Evolutionary conservation across 2,329 filamentous ascomycete genomes (phyloP), one percentile per base, ranked within the genome.

Genomic region (Myriosclerotinia duriaeana): DNA sequence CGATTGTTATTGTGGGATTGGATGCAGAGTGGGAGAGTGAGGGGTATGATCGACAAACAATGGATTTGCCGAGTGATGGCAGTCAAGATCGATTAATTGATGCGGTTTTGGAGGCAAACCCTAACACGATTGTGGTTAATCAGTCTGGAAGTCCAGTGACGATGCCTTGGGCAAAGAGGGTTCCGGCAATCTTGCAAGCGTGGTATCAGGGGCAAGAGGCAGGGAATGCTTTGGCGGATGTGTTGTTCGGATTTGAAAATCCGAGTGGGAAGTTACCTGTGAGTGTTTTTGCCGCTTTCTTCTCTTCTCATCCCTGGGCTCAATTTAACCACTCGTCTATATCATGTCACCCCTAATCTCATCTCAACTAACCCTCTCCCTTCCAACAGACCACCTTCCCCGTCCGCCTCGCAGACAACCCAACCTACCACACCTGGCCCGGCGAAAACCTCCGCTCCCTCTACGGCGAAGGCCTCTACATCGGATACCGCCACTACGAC

Each of bases 21-120:
- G 89, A 91, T 74, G 85, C 85, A 7, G 89, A 92, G 75, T 92
- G 88, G 88, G 89, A 92, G 74, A 90, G 88, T 1, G 89, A 91
- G 76, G 89, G 89, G 1, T 89, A 89, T 68, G 89, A 91, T 74
- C 83, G 88, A 56, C 79, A 81, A 66, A 84, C 80, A 65, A 85
- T 88, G 83, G 84, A 86, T 69, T 78, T 89, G 5, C 85, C 86
- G 46, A 79, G 78, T 38, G 78, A 83, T 68, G 84, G 80, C 54
- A 84, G 79, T 74, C 85, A 88, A 72, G 87, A 91, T 73, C 82
- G 83, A 48, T 82, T 91, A 5, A 81, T 91, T 65, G 81, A 85
- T 59, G 86, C 86, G 1, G 81, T 91, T 0, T 79, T 87, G 22
- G 80, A 81, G 20, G 87, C 84, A 5, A 91, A 91, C 73, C 81